Conservation (phyloP, 1,284 basidiomycete species). For the Ceratobasidium papillatum region DNA sequence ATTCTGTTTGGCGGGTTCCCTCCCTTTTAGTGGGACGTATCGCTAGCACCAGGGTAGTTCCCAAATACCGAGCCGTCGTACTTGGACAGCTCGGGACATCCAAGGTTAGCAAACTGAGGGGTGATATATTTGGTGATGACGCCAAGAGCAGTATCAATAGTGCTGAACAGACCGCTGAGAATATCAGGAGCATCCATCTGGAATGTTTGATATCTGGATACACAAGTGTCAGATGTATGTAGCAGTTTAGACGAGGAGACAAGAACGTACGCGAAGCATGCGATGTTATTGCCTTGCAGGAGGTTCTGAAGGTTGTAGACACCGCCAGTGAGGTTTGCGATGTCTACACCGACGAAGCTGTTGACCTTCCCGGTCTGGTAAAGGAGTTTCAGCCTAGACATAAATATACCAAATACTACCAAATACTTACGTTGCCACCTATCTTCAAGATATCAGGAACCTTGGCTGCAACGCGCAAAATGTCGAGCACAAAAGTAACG, state of each 20-base stretch:
- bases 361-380: constrained; percentile 24
- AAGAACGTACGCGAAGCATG: constrained; percentile 11
- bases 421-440: constrained; percentile 11
- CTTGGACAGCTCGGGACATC: constrained; percentile 13
- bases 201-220: background rate
- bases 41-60: constrained; percentile 7
- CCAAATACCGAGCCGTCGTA: constrained; percentile 3
- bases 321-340: constrained; percentile 12
- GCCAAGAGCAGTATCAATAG: background rate
- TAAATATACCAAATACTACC: too few species aligned
- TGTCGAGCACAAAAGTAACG: background rate
- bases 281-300: constrained; percentile 12
- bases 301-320: constrained; percentile 14
- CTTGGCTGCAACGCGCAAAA: background rate
- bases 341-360: constrained; percentile 14
- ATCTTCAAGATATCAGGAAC: background rate
- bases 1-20: too few species aligned
- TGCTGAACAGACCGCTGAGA: constrained; percentile 2
- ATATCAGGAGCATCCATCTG: background rate
- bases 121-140: constrained; percentile 16
- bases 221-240: background rate
- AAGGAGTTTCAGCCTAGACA: background rate
- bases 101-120: background rate
- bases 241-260: background rate
- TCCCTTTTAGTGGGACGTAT: background rate